Evolutionary conservation across 139 green algal genomes (phyloP).

Genomic region (Diplosphaera chodatii): DNA sequence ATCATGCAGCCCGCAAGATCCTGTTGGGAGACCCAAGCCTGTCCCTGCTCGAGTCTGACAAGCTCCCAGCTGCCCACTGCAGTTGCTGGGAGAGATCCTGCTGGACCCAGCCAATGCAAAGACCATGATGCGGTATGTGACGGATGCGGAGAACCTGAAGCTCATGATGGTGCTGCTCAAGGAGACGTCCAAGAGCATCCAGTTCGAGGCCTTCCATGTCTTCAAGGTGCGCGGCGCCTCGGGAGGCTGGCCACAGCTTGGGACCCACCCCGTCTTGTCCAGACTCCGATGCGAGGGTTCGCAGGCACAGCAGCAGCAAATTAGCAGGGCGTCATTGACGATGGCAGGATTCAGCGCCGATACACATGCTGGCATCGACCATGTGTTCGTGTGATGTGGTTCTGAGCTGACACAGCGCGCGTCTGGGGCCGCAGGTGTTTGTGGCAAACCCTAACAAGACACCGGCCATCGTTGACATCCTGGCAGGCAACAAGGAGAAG

Average conservation of each 20-base stretch:
- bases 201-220: conserved; percentile 96
- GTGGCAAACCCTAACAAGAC: conserved; percentile 94
- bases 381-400: not conserved
- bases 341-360: too few species aligned
- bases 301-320: too few species aligned
- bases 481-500: conserved; percentile 84
- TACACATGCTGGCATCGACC: too few species aligned
- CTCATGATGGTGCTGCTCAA: conserved; percentile 92
- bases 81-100: conserved; percentile 89
- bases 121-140: conserved; percentile 88
- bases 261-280: too few species aligned
- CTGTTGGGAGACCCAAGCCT: too few species aligned
- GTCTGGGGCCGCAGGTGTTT: conserved; percentile 85
- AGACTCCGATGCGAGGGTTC: too few species aligned
- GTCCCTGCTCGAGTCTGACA: not conserved
- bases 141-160: conserved; percentile 79
- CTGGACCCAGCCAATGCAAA: conserved; percentile 78
- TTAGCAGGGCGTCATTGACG: too few species aligned
- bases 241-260: too few species aligned
- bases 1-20: too few species aligned
- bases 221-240: conserved; percentile 76
- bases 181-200: conserved; percentile 80
- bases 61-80: not conserved
- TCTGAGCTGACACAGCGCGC: too few species aligned
- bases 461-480: conserved; percentile 68